These are phyloP conservation scores for Diutina siamensis DNA, from an alignment of 1,139 yeast species.

Conservation along the genomic window DNA sequence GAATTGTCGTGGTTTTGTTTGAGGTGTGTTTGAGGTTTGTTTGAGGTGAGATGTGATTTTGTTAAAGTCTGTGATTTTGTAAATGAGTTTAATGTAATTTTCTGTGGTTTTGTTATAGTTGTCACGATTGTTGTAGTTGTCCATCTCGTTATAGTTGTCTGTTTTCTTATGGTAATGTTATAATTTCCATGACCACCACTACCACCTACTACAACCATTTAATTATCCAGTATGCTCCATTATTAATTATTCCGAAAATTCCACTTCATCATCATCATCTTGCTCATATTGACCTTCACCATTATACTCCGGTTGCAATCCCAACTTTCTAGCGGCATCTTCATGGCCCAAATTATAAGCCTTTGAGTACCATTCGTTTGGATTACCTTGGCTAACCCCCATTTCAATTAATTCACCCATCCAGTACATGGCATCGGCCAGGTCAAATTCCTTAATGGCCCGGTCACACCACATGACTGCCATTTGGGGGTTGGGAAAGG, in stretches of 20 bases:
- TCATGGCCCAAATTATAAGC: slow-evolving; percentile 7
- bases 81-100: too few species aligned
- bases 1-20: too few species aligned
- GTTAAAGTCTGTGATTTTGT: too few species aligned
- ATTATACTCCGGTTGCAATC: slow-evolving; percentile 4
- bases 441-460: slow-evolving; percentile 63
- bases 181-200: too few species aligned
- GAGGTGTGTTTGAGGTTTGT: too few species aligned
- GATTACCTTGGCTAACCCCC: slow-evolving; percentile 34
- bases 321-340: slow-evolving; percentile 6
- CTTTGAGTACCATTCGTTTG: slow-evolving; percentile 9
- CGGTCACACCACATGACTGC: slow-evolving; percentile 87
- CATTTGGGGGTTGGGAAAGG: slow-evolving; percentile 59
- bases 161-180: too few species aligned
- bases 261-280: slow-evolving; percentile 4
- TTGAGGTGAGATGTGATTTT: too few species aligned
- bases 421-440: slow-evolving; percentile 74
- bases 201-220: too few species aligned
- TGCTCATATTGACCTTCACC: slow-evolving; percentile 4
- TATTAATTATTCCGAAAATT: background rate
- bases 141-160: too few species aligned
- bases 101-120: too few species aligned
- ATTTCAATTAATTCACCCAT: slow-evolving; percentile 73
- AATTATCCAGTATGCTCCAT: background rate
- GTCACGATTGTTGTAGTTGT: too few species aligned